phyloP scores from a whole-genome alignment of 2,329 filamentous ascomycete genomes.

The Rutstroemia sp. region DNA sequence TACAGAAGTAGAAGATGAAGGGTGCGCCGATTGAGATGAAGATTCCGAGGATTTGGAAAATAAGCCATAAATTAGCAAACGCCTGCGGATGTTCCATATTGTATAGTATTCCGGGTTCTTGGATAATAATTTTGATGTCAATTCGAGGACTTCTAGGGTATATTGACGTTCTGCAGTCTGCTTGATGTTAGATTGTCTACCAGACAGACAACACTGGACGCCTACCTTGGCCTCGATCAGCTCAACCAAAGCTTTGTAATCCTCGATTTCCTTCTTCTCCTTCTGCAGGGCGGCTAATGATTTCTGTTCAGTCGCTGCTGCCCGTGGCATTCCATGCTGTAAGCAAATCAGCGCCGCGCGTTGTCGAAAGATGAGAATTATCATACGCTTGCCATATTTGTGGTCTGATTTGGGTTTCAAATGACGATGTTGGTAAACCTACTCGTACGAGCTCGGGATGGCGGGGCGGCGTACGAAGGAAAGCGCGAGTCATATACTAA shows the following conservation, averaged over 20 bases:
- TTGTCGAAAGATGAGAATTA: background rate
- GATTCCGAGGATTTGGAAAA: constrained; percentile 46
- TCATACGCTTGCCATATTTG: constrained; percentile 33
- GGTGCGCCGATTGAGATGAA: constrained; percentile 48
- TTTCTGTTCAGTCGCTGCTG: constrained; percentile 46
- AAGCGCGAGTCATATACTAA: constrained; percentile 12
- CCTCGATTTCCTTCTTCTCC: constrained; percentile 67
- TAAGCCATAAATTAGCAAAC: constrained; percentile 52
- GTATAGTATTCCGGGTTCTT: constrained; percentile 87
- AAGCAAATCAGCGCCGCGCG: constrained; percentile 22
- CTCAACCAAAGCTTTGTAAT: constrained; percentile 66
- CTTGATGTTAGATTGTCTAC: too few species aligned
- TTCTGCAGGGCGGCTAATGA: constrained; percentile 64
- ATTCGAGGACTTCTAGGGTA: constrained; percentile 49
- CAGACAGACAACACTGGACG: background rate
- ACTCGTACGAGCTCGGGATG: too few species aligned
- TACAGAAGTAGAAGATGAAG: constrained; percentile 42
- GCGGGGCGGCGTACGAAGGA: background rate
- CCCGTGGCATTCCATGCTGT: constrained; percentile 79
- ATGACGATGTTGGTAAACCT: too few species aligned
- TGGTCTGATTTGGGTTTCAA: constrained; percentile 3
- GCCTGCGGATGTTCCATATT: constrained; percentile 81
- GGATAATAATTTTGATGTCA: constrained; percentile 65
- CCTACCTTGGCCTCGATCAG: constrained; percentile 58
- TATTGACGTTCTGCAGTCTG: constrained; percentile 29